Evolutionary conservation across 495 filamentous ascomycete genomes (phyloP).

Genomic region (Neurospora sp.): DNA sequence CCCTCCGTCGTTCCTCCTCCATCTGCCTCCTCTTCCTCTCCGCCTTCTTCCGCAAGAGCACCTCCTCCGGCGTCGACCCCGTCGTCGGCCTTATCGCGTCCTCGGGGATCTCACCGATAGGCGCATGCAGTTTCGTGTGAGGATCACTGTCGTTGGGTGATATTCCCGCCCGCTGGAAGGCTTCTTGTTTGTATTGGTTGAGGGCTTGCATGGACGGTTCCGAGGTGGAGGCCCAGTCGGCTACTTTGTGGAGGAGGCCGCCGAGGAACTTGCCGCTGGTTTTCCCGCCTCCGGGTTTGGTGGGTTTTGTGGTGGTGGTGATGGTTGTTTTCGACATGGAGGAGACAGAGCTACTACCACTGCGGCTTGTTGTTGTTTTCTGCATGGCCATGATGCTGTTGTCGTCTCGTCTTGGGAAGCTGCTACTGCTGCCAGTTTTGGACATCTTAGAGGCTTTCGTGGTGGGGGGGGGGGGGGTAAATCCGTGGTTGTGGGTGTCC

Average conservation of each 20-base stretch:
- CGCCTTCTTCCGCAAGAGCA: slow-evolving; percentile 14
- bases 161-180: slow-evolving; percentile 25
- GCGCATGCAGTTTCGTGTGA: slow-evolving; percentile 23
- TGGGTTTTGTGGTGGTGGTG: background rate
- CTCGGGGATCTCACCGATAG: slow-evolving; percentile 25
- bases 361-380: background rate
- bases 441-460: background rate
- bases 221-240: slow-evolving; percentile 29
- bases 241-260: slow-evolving; percentile 16
- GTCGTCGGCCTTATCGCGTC: slow-evolving; percentile 23
- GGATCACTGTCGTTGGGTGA: slow-evolving; percentile 18
- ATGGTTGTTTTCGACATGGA: background rate
- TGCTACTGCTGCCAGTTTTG: background rate
- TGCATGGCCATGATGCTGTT: background rate
- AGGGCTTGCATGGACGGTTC: slow-evolving; percentile 33
- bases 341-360: no score
- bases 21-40: slow-evolving; percentile 8
- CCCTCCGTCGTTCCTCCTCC: background rate
- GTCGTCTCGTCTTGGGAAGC: background rate
- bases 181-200: slow-evolving; percentile 28
- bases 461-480: no score
- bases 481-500: background rate
- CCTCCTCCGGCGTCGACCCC: slow-evolving; percentile 26
- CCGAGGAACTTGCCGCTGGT: slow-evolving; percentile 5
- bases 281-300: background rate